phyloP scores from a whole-genome alignment of 345 rosid species.

The Corchorus capsularis region DNA sequence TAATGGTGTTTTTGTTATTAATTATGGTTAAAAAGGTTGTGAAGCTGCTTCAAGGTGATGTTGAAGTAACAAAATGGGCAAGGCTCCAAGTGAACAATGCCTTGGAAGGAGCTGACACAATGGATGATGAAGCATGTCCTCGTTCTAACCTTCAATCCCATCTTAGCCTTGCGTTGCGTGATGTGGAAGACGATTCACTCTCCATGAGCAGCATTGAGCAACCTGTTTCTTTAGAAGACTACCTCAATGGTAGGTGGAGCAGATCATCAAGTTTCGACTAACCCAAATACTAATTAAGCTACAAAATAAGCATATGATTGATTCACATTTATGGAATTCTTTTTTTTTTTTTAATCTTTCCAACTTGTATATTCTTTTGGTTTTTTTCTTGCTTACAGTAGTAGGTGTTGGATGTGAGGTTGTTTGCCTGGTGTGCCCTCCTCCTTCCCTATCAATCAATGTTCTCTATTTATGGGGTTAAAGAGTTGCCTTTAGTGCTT shows the following conservation, averaged over 20 bases:
- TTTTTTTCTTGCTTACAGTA: constrained; percentile 21
- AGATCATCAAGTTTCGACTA: constrained; percentile 90
- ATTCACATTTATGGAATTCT: constrained; percentile 2
- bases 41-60: constrained; percentile 76
- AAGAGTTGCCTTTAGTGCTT: not conserved
- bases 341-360: not conserved
- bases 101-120: constrained; percentile 46
- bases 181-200: constrained; percentile 68
- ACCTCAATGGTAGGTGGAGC: constrained; percentile 89
- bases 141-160: constrained; percentile 73
- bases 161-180: constrained; percentile 77
- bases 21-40: constrained; percentile 42
- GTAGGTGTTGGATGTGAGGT: constrained; percentile 77
- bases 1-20: not conserved
- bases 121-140: constrained; percentile 52
- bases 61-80: constrained; percentile 57
- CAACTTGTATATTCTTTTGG: constrained; percentile 17
- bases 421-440: constrained; percentile 67
- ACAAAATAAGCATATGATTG: constrained; percentile 1
- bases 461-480: not conserved
- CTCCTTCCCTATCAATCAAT: constrained; percentile 48
- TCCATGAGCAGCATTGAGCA: constrained; percentile 75
- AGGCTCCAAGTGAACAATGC: constrained; percentile 44
- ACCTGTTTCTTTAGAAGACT: constrained; percentile 72
- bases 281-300: constrained; percentile 17